Conservation (phyloP, 228 moss, liverwort and hornwort species). For the Sphagnum magellanicum region DNA sequence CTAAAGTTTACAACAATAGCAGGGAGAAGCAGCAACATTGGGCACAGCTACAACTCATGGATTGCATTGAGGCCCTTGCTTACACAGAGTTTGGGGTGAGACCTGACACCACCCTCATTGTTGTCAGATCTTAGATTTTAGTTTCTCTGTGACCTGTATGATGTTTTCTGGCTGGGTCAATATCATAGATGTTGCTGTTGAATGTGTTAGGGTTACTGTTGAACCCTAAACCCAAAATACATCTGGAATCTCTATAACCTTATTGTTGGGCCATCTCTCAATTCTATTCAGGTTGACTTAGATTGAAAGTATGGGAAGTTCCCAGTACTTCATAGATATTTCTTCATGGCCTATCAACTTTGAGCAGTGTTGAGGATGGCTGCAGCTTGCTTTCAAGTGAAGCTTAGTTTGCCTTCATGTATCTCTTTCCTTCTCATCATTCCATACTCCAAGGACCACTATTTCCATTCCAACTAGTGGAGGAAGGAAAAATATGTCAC, state of each 20-base stretch:
- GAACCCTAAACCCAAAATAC: neutral
- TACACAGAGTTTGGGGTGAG: slow-evolving; percentile 73
- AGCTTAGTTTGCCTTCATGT: no score
- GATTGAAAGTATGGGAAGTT: neutral
- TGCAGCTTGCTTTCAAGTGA: no score
- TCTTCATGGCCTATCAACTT: neutral
- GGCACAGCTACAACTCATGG: slow-evolving; percentile 65
- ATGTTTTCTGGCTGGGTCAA: neutral
- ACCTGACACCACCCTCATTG: neutral
- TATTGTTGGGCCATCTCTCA: no score
- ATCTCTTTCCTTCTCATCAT: no score
- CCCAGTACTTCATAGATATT: neutral
- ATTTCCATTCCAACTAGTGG: no score
- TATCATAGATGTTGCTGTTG: no score
- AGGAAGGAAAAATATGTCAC: no score
- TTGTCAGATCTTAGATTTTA: neutral
- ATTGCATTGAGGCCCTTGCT: slow-evolving; percentile 67
- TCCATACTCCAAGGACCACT: no score
- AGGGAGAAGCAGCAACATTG: slow-evolving; percentile 38
- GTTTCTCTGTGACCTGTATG: neutral
- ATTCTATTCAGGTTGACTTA: no score
- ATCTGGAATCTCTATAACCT: no score
- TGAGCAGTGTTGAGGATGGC: neutral
- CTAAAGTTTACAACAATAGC: slow-evolving; percentile 20
- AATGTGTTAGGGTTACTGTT: neutral